Conservation (phyloP, 495 filamentous ascomycete species). For the Penicillium taxi region DNA sequence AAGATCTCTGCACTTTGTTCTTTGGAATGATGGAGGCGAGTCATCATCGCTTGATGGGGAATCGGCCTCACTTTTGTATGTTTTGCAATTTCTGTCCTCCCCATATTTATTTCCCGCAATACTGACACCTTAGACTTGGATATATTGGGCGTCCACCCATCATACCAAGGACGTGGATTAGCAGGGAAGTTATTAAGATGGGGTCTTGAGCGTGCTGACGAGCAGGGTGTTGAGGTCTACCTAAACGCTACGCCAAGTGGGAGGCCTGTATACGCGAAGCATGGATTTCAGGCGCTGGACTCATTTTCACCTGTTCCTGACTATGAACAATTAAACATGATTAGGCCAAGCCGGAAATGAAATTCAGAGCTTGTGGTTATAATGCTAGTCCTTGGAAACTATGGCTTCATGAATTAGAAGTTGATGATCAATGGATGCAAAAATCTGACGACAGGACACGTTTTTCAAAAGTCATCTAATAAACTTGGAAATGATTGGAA, state of each 20-base stretch:
- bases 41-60: constrained; percentile 17
- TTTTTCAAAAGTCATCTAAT: too few species aligned
- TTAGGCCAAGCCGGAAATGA: constrained; percentile 9
- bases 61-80: constrained; percentile 23
- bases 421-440: too few species aligned
- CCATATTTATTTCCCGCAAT: background rate
- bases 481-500: too few species aligned
- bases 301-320: constrained; percentile 13
- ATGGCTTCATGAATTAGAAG: too few species aligned
- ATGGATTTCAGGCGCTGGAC: constrained; percentile 21
- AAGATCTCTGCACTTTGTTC: constrained; percentile 17
- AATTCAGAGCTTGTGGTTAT: too few species aligned
- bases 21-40: constrained; percentile 16
- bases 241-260: constrained; percentile 27
- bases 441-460: too few species aligned
- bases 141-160: constrained; percentile 27
- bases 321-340: constrained; percentile 16
- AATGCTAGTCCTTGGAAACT: too few species aligned
- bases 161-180: constrained; percentile 33
- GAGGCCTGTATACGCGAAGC: constrained; percentile 24
- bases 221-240: constrained; percentile 29
- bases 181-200: constrained; percentile 33
- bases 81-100: constrained; percentile 1
- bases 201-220: constrained; percentile 35
- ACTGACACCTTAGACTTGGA: constrained; percentile 24